These are phyloP conservation scores for Nannochloropsis gaditana DNA, from an alignment of 108 stramenopile genomes.

Conservation along the genomic window DNA sequence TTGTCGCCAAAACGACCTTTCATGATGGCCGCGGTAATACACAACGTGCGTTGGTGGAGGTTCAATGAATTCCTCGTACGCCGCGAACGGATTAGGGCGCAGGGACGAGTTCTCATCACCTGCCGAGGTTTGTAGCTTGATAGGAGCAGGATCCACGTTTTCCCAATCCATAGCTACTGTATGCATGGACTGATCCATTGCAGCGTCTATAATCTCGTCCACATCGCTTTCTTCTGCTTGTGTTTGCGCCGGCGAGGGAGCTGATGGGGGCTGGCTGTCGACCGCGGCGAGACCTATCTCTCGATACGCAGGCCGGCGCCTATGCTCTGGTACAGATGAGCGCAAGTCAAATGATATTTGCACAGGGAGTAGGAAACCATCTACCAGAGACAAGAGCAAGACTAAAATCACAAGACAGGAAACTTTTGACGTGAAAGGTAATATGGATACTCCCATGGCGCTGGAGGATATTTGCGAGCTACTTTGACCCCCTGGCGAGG, in stretches of 20 bases:
- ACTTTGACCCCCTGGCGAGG: too few species aligned
- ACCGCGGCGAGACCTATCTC: neutral
- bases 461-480: too few species aligned
- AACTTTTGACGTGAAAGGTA: too few species aligned
- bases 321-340: neutral
- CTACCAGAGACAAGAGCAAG: too few species aligned
- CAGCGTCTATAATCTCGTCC: neutral
- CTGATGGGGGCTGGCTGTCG: neutral
- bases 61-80: neutral
- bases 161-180: neutral
- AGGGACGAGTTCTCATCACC: neutral
- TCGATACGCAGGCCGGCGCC: neutral
- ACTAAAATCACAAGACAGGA: too few species aligned
- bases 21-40: neutral
- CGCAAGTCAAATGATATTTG: neutral
- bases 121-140: neutral
- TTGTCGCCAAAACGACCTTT: neutral
- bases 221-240: neutral
- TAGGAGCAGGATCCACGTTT: neutral
- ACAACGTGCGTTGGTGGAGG: neutral
- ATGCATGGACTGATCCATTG: constrained; percentile 12
- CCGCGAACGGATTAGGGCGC: neutral
- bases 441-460: too few species aligned
- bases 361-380: neutral
- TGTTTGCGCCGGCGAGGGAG: neutral